Evolutionary conservation across 495 filamentous ascomycete species (phyloP).

Genomic region (Thozetella sp.): DNA sequence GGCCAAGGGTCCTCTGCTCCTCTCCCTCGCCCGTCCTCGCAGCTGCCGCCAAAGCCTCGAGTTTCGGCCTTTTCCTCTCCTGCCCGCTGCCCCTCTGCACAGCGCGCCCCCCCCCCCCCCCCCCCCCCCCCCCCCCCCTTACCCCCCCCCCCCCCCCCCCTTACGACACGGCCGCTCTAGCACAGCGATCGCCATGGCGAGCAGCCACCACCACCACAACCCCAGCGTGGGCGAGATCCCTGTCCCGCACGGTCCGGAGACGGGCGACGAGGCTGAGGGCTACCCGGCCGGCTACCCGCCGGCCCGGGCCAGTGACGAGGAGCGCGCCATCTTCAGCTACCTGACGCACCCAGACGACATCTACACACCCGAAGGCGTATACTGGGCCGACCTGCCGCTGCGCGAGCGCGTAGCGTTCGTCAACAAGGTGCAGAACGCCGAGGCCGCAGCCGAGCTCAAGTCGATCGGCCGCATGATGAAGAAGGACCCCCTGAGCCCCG

Average conservation of each 20-base stretch:
- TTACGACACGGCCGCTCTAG: constrained; percentile 8
- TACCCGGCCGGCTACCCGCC: constrained; percentile 22
- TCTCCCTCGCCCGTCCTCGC: no score
- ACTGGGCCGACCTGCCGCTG: constrained; percentile 85
- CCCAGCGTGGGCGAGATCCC: constrained; percentile 42
- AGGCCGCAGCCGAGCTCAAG: constrained; percentile 64
- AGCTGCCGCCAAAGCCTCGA: no score
- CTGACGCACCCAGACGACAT: constrained; percentile 81
- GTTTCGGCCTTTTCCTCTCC: no score
- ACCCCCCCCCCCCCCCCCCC: constrained; percentile 1
- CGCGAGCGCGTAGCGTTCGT: constrained; percentile 71
- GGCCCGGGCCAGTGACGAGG: constrained; percentile 54
- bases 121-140: not conserved
- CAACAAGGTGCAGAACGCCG: constrained; percentile 63
- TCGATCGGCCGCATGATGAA: constrained; percentile 78
- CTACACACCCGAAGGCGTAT: constrained; percentile 76
- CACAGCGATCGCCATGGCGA: constrained; percentile 30
- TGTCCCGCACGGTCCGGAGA: constrained; percentile 49
- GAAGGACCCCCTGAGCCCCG: constrained; percentile 73
- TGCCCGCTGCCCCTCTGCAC: no score
- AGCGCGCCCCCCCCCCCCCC: no score
- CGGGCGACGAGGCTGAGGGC: constrained; percentile 39
- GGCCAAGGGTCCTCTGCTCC: no score
- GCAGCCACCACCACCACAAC: constrained; percentile 40
- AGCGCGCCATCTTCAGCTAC: constrained; percentile 71